Evolutionary conservation across 148 eudicot genomes (phyloP), one percentile per base, ranked within the genome.

Genomic region (Cornus florida): DNA sequence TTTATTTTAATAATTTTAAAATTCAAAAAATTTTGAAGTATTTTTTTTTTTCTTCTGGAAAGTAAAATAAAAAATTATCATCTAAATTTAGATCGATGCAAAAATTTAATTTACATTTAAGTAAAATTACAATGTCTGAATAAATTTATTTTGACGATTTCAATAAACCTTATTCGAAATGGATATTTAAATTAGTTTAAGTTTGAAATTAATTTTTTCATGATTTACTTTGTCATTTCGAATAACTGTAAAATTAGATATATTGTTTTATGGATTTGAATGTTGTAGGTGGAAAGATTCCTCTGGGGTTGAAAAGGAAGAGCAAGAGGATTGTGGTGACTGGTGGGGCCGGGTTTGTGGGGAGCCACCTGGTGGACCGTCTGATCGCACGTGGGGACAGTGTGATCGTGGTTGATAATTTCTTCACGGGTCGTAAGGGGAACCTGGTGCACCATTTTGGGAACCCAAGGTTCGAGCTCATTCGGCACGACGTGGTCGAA

Each of bases 401-500:
- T 41, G 91, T 89, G 24, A 89, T 89, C 19, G 91, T 89, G 4
- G 78, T 83, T 6, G 91, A 89, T 80, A 89, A 89, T 72, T 87
- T 86, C 67, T 89, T 89, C 74, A 89, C 92, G 5, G 92, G 92
- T 8, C 69, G 70, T 1, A 89, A 89, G 56, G 88, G 83, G 73
- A 89, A 89, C 50, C 20, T 87, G 24, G 9, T 71, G 60, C 90
- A 87, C 72, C 90, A 89, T 71, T 77, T 83, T 43, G 77, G 70
- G 4, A 85, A 87, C 75, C 90, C 87, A 1, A 80, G 87, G 57
- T 85, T 89, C 22, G 92, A 89, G 84, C 84, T 89, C 77, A 84
- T 89, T 43, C 75, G 90, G 4, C 92, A 89, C 64, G 92, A 89
- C 59, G 92, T 89, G 10, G 90, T 89, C 31, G 92, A 89, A 84